Base-by-base conservation (phyloP, 257 asterid genomes). In the Nicotiana obtusifolia region DNA sequence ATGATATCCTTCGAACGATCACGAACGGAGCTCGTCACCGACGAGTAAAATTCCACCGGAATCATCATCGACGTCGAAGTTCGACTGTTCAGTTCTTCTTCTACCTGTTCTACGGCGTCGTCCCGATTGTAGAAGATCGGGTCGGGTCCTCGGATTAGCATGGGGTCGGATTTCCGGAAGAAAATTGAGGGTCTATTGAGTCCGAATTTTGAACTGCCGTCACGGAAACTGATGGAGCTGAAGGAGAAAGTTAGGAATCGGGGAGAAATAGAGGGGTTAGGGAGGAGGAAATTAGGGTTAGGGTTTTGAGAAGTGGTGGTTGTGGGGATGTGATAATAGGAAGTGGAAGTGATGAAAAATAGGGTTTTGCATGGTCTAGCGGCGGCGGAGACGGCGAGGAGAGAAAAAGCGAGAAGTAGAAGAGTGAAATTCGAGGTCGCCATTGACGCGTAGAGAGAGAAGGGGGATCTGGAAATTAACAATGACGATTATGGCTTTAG, bases 1-100 rank as follows among this genome's bases (percentile, higher is more conserved):
- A 94, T 89, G 87, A 94, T 92, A 68, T 92, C 97, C 84, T 87
- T 90, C 37, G 95, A 85, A 16, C 96, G 89, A 62, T 92, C 93
- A 82, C 90, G 90, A 31, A 92, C 86, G 47, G 98, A 91, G 86
- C 90, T 89, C 69, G 88, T 86, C 28, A 92, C 90, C 22, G 97
- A 79, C 30, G 95, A 88, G 83, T 92, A 91, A 7, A 89, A 86
- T 35, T 88, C 89, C 54, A 85, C 60, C 4, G 94, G 95, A 82
- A 86, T 84, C 86, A 17, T 20, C 10, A 82, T 82, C 8, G 86
- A 47, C 3, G 24, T n/a, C 4, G 24, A 79, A 1, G 87, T 69
- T 3, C 73, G 47, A 30, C 54, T 84, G 30, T 81, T 37, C n/a
- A 24, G 26, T 8, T 37, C 81, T 22, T 22, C 77, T 15, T 37